phyloP scores from a whole-genome alignment of 164 flowering plant genomes.

The Macadamia integrifolia region DNA sequence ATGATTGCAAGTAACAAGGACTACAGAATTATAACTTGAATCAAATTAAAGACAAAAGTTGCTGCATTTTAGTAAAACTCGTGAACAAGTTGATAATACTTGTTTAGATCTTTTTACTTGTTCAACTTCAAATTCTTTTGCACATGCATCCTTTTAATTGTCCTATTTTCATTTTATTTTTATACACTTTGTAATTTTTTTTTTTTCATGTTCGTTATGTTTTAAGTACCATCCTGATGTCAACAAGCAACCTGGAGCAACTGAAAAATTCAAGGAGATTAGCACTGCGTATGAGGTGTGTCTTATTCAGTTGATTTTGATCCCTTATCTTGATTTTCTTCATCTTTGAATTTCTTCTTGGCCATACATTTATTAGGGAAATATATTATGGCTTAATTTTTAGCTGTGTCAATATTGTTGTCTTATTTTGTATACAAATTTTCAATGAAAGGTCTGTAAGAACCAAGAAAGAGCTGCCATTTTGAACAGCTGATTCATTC shows the following conservation, averaged over 20 bases:
- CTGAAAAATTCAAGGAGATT: constrained; percentile 95
- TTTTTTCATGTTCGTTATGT: constrained; percentile 2
- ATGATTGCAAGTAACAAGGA: no score
- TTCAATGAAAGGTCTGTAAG: no score
- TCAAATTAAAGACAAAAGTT: no score
- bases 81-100: no score
- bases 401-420: no score
- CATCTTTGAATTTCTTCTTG: neutral
- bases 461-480: no score
- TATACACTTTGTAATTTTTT: neutral
- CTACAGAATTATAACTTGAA: no score
- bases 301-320: neutral
- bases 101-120: no score
- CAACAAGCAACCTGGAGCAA: constrained; percentile 95
- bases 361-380: neutral
- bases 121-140: no score
- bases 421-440: no score
- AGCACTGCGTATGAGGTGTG: constrained; percentile 95
- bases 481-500: no score
- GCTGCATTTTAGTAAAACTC: no score
- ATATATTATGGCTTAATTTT: neutral
- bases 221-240: constrained; percentile 93
- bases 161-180: neutral
- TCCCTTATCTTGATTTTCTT: neutral
- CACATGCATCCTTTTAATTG: constrained; percentile 1